These are phyloP conservation scores for Podaxis pistillaris DNA, from an alignment of 768 basidiomycete genomes.

Conservation along the genomic window DNA sequence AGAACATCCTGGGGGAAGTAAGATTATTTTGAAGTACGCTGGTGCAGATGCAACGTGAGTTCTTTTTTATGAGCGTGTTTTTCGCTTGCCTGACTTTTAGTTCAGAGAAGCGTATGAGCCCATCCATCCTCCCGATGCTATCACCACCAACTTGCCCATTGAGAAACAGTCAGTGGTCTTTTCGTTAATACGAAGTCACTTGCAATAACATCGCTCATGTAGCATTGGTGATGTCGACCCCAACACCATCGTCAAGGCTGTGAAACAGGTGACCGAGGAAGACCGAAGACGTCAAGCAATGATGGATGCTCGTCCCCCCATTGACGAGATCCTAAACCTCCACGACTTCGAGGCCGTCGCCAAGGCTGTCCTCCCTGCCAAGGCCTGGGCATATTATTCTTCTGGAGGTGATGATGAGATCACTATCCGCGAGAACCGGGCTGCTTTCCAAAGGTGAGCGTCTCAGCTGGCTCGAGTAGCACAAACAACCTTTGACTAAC, in stretches of 20 bases:
- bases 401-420: conserved; percentile 96
- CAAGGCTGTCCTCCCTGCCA: conserved; percentile 73
- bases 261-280: conserved; percentile 62
- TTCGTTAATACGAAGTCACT: not conserved
- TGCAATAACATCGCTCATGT: not conserved
- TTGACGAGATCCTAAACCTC: conserved; percentile 81
- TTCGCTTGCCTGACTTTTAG: not conserved
- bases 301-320: conserved; percentile 62
- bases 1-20: conserved; percentile 60
- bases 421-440: conserved; percentile 84
- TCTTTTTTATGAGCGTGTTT: not conserved
- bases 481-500: conserved; percentile 8
- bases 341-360: conserved; percentile 97
- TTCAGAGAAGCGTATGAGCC: conserved; percentile 77
- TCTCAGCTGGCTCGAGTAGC: not conserved
- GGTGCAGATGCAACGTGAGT: conserved; percentile 86
- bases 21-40: conserved; percentile 84
- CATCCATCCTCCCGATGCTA: conserved; percentile 85
- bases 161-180: conserved; percentile 70
- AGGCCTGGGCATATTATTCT: conserved; percentile 96
- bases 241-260: conserved; percentile 59
- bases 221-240: conserved; percentile 74
- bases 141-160: conserved; percentile 70
- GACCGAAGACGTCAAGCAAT: conserved; percentile 70
- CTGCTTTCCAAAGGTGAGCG: conserved; percentile 81